Percentiles rank a stretch among this genome's conserved stretches.
Evolutionary conservation across 192 early-diverging fungal species (phyloP).

Genomic region (Gigaspora rosea): DNA sequence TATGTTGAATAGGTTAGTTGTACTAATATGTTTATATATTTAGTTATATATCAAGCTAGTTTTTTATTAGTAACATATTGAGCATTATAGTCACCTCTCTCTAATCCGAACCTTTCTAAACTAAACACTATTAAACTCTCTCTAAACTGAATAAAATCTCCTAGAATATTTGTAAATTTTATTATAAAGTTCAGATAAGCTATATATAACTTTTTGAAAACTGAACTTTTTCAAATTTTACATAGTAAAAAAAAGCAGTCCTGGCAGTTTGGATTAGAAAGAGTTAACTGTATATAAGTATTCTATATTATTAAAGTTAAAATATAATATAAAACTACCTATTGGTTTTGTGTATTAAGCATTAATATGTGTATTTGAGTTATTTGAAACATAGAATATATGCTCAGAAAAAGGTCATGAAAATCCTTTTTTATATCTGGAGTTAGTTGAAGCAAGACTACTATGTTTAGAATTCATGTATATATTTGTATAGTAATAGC

Average conservation of each 20-base stretch:
- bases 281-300: too few species aligned
- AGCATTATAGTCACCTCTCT: too few species aligned
- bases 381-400: neutral
- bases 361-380: neutral
- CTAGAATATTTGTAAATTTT: too few species aligned
- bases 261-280: too few species aligned
- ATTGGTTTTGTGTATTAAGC: neutral
- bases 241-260: too few species aligned
- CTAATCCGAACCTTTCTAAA: too few species aligned
- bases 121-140: too few species aligned
- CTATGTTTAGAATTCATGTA: neutral
- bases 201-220: too few species aligned
- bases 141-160: too few species aligned
- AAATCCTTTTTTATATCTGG: conserved; percentile 7
- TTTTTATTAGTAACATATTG: conserved; percentile 9
- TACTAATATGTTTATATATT: conserved; percentile 1
- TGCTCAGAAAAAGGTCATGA: neutral
- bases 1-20: neutral
- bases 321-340: neutral
- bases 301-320: neutral
- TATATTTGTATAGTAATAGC: neutral
- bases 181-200: too few species aligned
- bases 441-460: neutral
- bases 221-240: too few species aligned
- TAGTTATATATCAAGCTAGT: neutral